Percentiles rank a stretch among this genome's conserved stretches.
phyloP scores from a whole-genome alignment of 768 basidiomycete species.

The Serendipita indica region DNA sequence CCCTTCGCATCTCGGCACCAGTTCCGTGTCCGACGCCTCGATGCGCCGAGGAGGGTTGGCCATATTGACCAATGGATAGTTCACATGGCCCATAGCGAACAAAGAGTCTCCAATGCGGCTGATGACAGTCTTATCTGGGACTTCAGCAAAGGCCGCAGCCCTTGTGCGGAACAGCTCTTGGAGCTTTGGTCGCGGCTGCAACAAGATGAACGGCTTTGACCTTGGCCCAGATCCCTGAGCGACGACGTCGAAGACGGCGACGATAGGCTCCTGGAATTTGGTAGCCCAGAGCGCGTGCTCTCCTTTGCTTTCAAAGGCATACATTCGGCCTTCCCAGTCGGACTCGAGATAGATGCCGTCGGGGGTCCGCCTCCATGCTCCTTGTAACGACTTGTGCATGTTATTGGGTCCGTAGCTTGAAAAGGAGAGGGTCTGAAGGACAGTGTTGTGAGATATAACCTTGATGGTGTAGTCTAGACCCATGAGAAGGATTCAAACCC shows the following conservation, averaged over 20 bases:
- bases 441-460: constrained; percentile 26
- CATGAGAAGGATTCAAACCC: neutral
- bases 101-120: constrained; percentile 65
- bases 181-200: constrained; percentile 70
- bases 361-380: constrained; percentile 56
- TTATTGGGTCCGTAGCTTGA: constrained; percentile 90
- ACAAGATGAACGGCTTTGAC: constrained; percentile 59
- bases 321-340: constrained; percentile 60
- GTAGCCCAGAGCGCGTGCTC: constrained; percentile 36
- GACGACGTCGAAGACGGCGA: constrained; percentile 71
- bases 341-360: constrained; percentile 74
- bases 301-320: constrained; percentile 39
- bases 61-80: constrained; percentile 58
- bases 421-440: constrained; percentile 69
- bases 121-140: constrained; percentile 59
- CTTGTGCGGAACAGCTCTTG: constrained; percentile 48
- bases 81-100: constrained; percentile 71
- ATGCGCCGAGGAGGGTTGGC: constrained; percentile 19
- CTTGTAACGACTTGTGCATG: constrained; percentile 58
- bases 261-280: constrained; percentile 55
- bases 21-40: constrained; percentile 7
- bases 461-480: constrained; percentile 27
- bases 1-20: constrained; percentile 11
- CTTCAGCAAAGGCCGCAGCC: constrained; percentile 25
- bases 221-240: constrained; percentile 20